Base-by-base conservation (phyloP, 148 eudicot species). In the Fagopyrum homotropicum region DNA sequence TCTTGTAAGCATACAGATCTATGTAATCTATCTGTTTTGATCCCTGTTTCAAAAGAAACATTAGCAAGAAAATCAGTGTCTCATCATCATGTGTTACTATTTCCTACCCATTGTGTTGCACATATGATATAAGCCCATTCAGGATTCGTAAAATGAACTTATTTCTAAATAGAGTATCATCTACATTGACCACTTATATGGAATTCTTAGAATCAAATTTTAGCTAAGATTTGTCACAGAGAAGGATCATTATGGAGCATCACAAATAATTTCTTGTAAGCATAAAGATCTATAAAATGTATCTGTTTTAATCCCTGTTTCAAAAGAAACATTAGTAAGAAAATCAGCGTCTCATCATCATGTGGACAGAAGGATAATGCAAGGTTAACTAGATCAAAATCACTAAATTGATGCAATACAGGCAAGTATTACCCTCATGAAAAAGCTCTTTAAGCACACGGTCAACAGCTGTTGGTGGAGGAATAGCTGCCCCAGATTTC, bases 391-490 rank as follows among this genome's bases (percentile, higher is more conserved):
- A 49, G 52, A 49, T 49, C 52, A 49, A 49, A 15, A 55, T 7
- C 59, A 55, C 19, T 55, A 17, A 16, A 55, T 55, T 15, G 17
- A 55, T 55, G 19, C 59, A 55, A 55, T 16, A 55, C 11, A 73
- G 9, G 46, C 4, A 9, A 9, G 59, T 52, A 45, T 40, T 86
- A 92, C 97, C 98, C 22, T 94, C 88, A 76, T 88, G 93, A 81
- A 92, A 92, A 46, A 94, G 90, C 80, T 94, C 97, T 83, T 90
- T 94, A 12, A 94, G 89, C 73, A 90, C 88, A 73, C 98, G 97
- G 73, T 90, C 98, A 81, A 94, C 91, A 80, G 90, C 98, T 49
- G 97, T 89, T 12, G 97, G 98, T 55, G 98, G 93, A 82, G 98
- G 98, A 79, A 90, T 81, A 43, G 89, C 83, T 9, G 90, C 88